Conservation (phyloP, 768 basidiomycete species). For the Galerina sulciceps region DNA sequence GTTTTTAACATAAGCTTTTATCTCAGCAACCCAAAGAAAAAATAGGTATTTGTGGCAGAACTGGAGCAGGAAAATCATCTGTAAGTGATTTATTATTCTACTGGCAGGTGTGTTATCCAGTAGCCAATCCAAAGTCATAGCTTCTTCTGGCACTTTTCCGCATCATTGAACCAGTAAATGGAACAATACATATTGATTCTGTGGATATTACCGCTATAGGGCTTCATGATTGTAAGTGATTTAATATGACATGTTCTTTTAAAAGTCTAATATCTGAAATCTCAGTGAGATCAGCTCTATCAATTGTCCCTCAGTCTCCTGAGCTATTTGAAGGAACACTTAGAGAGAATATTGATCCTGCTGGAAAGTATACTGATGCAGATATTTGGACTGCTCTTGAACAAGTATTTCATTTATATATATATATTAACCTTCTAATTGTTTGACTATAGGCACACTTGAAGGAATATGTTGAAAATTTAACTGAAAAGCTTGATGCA, state of each 20-base stretch:
- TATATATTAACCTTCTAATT: background rate
- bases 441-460: constrained; percentile 55
- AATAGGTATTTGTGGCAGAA: constrained; percentile 87
- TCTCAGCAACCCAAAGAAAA: constrained; percentile 77
- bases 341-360: constrained; percentile 90
- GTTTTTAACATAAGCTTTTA: background rate
- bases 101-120: background rate
- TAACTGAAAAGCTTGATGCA: constrained; percentile 74
- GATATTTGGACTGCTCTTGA: constrained; percentile 89
- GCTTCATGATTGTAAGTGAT: constrained; percentile 62
- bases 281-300: constrained; percentile 74
- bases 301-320: constrained; percentile 85
- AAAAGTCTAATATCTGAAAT: background rate
- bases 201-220: constrained; percentile 81
- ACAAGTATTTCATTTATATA: constrained; percentile 42
- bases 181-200: constrained; percentile 73
- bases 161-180: constrained; percentile 71
- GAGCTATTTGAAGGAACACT: constrained; percentile 76
- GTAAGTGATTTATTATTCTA: constrained; percentile 37
- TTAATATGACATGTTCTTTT: too few species aligned
- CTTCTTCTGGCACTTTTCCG: constrained; percentile 72
- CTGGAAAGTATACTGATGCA: constrained; percentile 70
- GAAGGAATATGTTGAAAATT: constrained; percentile 66
- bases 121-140: constrained; percentile 21
- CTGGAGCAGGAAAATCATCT: constrained; percentile 81